These are phyloP conservation scores for Trichomonas gallinae DNA, from an alignment of 208 protist species.

Conservation along the genomic window DNA sequence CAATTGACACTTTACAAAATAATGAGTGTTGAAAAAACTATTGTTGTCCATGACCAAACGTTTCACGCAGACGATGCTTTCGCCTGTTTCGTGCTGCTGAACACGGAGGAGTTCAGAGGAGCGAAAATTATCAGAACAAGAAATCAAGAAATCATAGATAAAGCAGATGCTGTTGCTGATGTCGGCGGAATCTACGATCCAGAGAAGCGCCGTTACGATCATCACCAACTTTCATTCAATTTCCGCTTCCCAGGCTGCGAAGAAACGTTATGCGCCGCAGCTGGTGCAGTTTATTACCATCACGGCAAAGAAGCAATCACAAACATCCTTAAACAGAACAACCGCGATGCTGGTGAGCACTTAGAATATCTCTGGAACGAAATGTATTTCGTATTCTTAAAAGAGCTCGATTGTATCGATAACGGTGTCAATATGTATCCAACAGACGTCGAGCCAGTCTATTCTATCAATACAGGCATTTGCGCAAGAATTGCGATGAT, in stretches of 20 bases:
- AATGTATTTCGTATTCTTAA: neutral
- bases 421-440: neutral
- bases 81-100: neutral
- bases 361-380: neutral
- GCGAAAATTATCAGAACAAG: neutral
- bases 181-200: neutral
- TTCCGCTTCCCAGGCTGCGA: neutral
- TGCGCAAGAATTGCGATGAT: neutral
- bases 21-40: neutral
- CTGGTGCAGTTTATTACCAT: neutral
- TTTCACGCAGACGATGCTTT: conserved; percentile 1
- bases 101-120: neutral
- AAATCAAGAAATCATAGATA: neutral
- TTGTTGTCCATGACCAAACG: neutral
- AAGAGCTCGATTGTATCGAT: neutral
- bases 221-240: neutral
- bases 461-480: neutral
- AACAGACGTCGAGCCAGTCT: neutral
- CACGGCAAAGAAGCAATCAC: neutral
- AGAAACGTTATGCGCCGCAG: neutral
- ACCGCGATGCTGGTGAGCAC: neutral
- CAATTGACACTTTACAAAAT: no score
- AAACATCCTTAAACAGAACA: neutral
- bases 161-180: neutral
- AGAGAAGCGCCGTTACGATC: neutral